Conservation (phyloP, 2,329 filamentous ascomycete genomes). For the Curvularia sp. region DNA sequence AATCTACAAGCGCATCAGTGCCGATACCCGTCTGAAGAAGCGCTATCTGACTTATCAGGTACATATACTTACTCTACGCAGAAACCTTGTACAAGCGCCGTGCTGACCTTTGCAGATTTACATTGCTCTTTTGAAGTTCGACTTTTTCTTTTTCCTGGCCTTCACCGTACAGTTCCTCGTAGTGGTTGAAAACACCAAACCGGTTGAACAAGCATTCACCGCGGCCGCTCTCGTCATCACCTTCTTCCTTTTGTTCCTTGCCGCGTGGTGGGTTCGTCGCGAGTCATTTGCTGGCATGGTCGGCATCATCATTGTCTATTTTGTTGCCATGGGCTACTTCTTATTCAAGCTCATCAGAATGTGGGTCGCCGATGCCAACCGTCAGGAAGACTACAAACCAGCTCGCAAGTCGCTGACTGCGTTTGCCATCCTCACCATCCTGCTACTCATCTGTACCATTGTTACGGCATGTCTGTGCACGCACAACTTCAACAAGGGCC, state of each 20-base stretch:
- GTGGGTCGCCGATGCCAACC: conserved; percentile 68
- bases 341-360: conserved; percentile 98
- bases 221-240: conserved; percentile 90
- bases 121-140: conserved; percentile 96
- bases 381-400: conserved; percentile 69
- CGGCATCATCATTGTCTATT: conserved; percentile 80
- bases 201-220: conserved; percentile 83
- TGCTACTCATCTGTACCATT: conserved; percentile 89
- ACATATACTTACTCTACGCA: conserved; percentile 26
- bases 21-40: conserved; percentile 95
- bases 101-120: conserved; percentile 73
- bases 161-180: conserved; percentile 99
- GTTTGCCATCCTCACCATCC: conserved; percentile 91
- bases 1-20: conserved; percentile 98
- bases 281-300: conserved; percentile 84
- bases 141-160: conserved; percentile 99
- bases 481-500: conserved; percentile 85
- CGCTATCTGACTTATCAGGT: conserved; percentile 97
- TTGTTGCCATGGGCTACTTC: conserved; percentile 91
- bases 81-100: neutral
- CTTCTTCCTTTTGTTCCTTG: conserved; percentile 83
- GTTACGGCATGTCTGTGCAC: conserved; percentile 86
- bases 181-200: conserved; percentile 73
- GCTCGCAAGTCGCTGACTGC: conserved; percentile 87
- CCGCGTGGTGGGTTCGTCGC: conserved; percentile 82